phyloP scores from a whole-genome alignment of 2,329 filamentous ascomycete genomes.

The Penicillium oxalicum region DNA sequence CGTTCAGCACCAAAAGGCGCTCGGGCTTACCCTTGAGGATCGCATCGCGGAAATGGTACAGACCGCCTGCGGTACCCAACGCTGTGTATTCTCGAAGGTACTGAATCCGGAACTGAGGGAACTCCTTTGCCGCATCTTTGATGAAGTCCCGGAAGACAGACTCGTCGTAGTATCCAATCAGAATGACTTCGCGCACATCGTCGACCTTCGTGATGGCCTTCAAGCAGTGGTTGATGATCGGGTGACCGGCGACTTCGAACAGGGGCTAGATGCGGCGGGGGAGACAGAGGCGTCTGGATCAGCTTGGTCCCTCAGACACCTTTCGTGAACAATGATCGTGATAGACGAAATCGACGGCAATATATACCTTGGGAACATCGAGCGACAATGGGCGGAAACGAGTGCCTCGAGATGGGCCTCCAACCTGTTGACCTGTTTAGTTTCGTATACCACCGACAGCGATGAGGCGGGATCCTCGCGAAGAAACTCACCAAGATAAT shows the following conservation, averaged over 20 bases:
- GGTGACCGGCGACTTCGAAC: conserved; percentile 96
- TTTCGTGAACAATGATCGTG: conserved; percentile 10
- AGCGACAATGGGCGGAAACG: conserved; percentile 91
- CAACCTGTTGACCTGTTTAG: conserved; percentile 59
- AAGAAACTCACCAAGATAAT: conserved; percentile 71
- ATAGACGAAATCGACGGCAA: conserved; percentile 6
- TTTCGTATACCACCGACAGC: conserved; percentile 9
- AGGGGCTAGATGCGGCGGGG: conserved; percentile 59
- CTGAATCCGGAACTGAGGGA: conserved; percentile 82
- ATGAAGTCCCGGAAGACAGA: conserved; percentile 96
- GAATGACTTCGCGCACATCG: conserved; percentile 89
- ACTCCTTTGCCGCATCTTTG: conserved; percentile 78
- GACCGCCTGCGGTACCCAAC: conserved; percentile 86
- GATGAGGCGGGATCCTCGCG: conserved; percentile 2
- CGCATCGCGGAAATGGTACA: conserved; percentile 98
- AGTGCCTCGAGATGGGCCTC: conserved; percentile 90
- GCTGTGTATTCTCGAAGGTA: conserved; percentile 98
- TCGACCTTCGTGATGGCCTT: conserved; percentile 84
- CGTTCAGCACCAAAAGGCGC: conserved; percentile 94
- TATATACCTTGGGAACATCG: conserved; percentile 81
- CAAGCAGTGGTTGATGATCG: conserved; percentile 97
- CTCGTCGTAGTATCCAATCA: conserved; percentile 99
- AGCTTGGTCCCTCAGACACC: conserved; percentile 1
- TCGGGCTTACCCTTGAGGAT: conserved; percentile 95
- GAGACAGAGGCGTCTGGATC: conserved; percentile 1